Evolutionary conservation across 495 filamentous ascomycete species (phyloP), one percentile per base, ranked within the genome.

Genomic region (Talaromyces trachyspermus): DNA sequence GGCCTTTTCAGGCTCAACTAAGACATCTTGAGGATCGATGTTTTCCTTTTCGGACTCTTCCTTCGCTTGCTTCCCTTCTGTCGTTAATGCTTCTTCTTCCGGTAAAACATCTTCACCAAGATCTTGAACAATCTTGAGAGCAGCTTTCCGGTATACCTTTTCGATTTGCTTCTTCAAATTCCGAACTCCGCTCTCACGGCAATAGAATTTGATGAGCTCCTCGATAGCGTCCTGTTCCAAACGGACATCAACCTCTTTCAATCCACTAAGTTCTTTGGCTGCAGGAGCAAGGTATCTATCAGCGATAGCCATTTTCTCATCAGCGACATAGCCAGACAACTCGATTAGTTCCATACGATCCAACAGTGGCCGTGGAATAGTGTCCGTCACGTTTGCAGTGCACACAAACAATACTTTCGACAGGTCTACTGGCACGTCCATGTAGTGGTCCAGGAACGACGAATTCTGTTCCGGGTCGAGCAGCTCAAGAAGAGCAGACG

Each of bases 151-250:
- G 66, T 95, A 99, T 4, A 99, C 88, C 71, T 97, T 97, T 60
- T 99, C 94, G 52, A 99, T 99, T 60, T 97, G 91, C 72, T 99
- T 97, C 75, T 99, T 99, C 55, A 99, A 68, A 63, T 97, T 97
- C 36, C 94, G 86, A 19, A 99, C 94, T 53, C 94, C 94, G 39
- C 86, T 90, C 63, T 99, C 94, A 12, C 94, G 83, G 68, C 90
- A 95, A 70, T 99, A 99, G 10, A 85, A 94, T 64, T 97, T 96
- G 75, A 97, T 99, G 46, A 99, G 73, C 66, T 99, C 94, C 55
- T 88, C 82, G 49, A 99, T 94, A 3, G 89, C 94, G 22, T 84
- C 80, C 53, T 89, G 76, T 51, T 76, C 78, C 38, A 99, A 74
- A n/a, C 70, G 70, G 25, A 99, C 92, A 59, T 95, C 84, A 23